These are phyloP conservation scores for Solanum dulcamara DNA, from an alignment of 257 asterid species.

Conservation along the genomic window DNA sequence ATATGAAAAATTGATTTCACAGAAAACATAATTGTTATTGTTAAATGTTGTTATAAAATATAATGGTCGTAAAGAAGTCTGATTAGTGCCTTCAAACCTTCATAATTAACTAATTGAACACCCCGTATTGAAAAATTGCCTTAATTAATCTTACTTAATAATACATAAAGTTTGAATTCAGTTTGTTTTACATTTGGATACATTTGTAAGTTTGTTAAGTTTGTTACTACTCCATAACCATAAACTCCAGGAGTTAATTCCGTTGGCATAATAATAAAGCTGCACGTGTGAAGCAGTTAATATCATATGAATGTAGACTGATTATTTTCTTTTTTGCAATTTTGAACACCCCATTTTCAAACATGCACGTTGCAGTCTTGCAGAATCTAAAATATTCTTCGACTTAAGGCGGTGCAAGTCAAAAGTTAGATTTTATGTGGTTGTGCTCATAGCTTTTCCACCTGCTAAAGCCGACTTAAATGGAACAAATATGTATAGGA, in stretches of 20 bases:
- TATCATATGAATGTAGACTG: not conserved
- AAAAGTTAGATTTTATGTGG: not conserved
- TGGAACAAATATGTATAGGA: not conserved
- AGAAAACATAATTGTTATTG: not conserved
- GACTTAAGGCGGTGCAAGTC: not conserved
- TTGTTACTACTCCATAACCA: not conserved
- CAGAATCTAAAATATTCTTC: not conserved
- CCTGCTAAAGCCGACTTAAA: not conserved
- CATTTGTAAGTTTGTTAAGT: not conserved
- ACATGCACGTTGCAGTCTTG: not conserved
- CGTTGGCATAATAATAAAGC: not conserved
- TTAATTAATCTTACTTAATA: not conserved
- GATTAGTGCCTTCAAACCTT: not conserved
- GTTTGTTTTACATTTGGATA: not conserved
- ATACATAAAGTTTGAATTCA: not conserved
- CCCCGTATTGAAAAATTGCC: not conserved
- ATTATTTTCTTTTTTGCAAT: not conserved
- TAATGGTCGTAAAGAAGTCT: accelerated
- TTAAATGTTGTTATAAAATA: not conserved
- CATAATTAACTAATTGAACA: not conserved
- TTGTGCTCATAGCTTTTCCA: not conserved
- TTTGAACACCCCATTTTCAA: not conserved
- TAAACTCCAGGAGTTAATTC: not conserved
- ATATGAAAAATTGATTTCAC: not conserved
- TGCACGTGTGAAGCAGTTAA: not conserved